Base-by-base conservation (phyloP, 768 basidiomycete genomes). In the Trametes punicea region DNA sequence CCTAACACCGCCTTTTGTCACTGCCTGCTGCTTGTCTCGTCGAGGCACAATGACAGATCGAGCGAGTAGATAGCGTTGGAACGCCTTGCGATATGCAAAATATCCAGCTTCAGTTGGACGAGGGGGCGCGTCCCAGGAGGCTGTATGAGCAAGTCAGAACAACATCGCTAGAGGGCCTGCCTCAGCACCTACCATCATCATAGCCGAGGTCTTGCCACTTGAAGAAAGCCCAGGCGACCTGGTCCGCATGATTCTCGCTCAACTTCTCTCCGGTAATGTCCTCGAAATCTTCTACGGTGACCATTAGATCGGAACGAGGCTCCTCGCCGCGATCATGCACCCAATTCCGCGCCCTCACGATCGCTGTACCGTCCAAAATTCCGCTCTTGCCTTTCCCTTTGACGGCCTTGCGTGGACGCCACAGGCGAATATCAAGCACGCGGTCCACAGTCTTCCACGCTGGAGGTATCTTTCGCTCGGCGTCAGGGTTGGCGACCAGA, bases 181-280 rank as follows among this genome's bases (percentile, higher is more conserved):
- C 2, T 31, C 26, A 6, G 39, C n/a, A 67, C 81, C 50, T 55
- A 91, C 95, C 85, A 76, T 93, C 88, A 20, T 96, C 89, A 59
- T 98, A 97, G n/a, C 88, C 85, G 25, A 98, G 76, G 59, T 93
- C 93, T 40, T 84, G 77, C 96, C 96, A 98, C 69, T 98, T 99
- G 62, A 93, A 77, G 68, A 94, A 94, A 11, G 81, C 83, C 87
- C 90, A 93, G 18, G 84, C 76, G 30, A 96, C 82, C 46, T 80
- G 70, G 34, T 81, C 74, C 26, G 85, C 78, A 62, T 88, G 77
- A 4, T 81, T 71, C 27, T 71, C 64, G 9, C 67, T 65, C 6
- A 92, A 71, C 3, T 65, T 65, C n/a, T 68, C 50, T 31, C 74
- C 69, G 50, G 70, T 75, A 18, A 75, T 66, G 34, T 64, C 55